Evolutionary conservation across 2,329 filamentous ascomycete species (phyloP).

Genomic region (Fusarium lyarnte): DNA sequence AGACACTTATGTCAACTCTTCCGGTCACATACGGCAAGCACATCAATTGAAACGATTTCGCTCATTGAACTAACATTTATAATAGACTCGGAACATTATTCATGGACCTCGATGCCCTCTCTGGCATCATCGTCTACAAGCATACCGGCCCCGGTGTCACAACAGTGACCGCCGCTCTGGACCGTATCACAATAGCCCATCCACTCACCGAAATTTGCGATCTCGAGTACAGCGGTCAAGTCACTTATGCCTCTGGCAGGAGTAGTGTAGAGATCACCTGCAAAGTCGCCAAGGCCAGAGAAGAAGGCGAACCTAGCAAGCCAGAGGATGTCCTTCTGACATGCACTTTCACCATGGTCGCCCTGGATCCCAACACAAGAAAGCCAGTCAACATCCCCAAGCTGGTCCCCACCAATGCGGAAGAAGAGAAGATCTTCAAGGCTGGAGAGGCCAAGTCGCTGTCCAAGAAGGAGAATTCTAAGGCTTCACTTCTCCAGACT

Average conservation of each 20-base stretch:
- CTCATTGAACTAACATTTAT: background rate
- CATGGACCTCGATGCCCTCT: constrained; percentile 83
- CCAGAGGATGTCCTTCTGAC: constrained; percentile 57
- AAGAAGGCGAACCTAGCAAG: constrained; percentile 62
- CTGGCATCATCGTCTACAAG: constrained; percentile 79
- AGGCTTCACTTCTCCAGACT: constrained; percentile 40
- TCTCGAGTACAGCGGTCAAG: constrained; percentile 72
- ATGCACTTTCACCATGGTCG: constrained; percentile 50
- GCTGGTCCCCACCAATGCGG: constrained; percentile 38
- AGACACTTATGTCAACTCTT: constrained; percentile 80
- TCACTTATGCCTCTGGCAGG: constrained; percentile 75
- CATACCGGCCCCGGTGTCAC: constrained; percentile 66
- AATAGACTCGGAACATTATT: constrained; percentile 72
- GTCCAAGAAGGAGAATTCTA: constrained; percentile 38
- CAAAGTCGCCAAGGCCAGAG: constrained; percentile 74
- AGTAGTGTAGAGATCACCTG: constrained; percentile 80
- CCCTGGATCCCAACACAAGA: constrained; percentile 42
- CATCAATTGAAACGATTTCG: too few species aligned
- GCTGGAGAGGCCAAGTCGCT: constrained; percentile 42
- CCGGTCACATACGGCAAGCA: constrained; percentile 70
- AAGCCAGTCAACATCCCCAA: constrained; percentile 42
- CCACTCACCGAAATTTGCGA: constrained; percentile 82
- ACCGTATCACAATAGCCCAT: constrained; percentile 68
- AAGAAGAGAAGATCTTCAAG: constrained; percentile 43
- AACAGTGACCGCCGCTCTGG: constrained; percentile 60